Evolutionary conservation across 371 early-diverging fungal genomes (phyloP).

Genomic region (Mortierella sp.): DNA sequence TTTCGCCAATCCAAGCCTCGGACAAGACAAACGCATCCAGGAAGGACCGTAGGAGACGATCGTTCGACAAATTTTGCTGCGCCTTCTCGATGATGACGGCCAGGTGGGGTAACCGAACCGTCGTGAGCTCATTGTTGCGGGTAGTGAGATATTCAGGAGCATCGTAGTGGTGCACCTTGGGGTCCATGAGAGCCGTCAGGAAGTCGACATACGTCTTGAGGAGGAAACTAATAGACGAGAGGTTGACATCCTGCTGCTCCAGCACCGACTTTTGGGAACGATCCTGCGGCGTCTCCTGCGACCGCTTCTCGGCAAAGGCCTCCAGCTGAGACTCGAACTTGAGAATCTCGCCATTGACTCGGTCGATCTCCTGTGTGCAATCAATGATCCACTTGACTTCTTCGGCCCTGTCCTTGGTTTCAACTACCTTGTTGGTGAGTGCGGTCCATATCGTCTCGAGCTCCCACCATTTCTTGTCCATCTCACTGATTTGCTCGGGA

Average conservation of each 20-base stretch:
- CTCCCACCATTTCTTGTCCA: conserved; percentile 58
- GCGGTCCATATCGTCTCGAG: conserved; percentile 51
- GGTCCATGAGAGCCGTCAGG: conserved; percentile 55
- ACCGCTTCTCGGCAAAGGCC: conserved; percentile 45
- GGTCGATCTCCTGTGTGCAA: conserved; percentile 55
- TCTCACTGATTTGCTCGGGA: conserved; percentile 49
- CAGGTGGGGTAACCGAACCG: conserved; percentile 40
- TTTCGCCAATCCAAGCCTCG: conserved; percentile 56
- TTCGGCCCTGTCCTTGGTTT: conserved; percentile 42
- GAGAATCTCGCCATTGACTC: conserved; percentile 49
- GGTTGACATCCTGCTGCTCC: conserved; percentile 52
- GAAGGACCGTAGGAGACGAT: conserved; percentile 45
- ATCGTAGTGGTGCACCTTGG: conserved; percentile 53
- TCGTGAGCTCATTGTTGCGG: conserved; percentile 49
- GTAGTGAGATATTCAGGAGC: conserved; percentile 53
- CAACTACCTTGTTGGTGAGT: conserved; percentile 43
- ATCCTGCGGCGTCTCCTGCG: conserved; percentile 45
- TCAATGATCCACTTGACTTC: conserved; percentile 58
- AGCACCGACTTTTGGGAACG: conserved; percentile 37
- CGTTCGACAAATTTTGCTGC: conserved; percentile 45
- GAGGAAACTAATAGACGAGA: conserved; percentile 51
- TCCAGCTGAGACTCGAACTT: conserved; percentile 49
- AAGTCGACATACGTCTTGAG: conserved; percentile 54
- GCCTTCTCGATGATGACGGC: conserved; percentile 44
- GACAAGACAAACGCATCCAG: conserved; percentile 40